Evolutionary conservation across 108 stramenopile genomes (phyloP), one percentile per base, ranked within the genome.

Genomic region (Nitzschia palea): DNA sequence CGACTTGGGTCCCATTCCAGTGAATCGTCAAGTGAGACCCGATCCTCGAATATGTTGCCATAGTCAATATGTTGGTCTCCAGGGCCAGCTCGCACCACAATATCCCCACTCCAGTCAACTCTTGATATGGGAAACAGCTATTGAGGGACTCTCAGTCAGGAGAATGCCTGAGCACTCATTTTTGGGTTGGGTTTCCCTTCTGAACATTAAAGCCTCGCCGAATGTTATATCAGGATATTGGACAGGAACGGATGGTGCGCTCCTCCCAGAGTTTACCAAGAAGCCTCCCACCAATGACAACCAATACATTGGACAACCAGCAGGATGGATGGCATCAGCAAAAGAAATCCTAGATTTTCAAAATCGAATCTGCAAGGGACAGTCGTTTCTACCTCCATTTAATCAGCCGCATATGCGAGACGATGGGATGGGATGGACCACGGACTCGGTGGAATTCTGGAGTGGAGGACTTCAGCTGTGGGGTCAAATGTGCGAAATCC

Each of bases 311-410:
- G 85, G 78, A 40, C 86, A 90, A 43, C 80, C 83, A 47, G 92
- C 84, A 22, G 92, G 92, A 2, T 93, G 87, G 87, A 90, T 93
- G 87, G 89, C 86, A 33, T 86, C 84, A 17, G 63, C 87, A n/a
- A 71, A 76, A 10, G 80, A 86, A 48, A 35, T 86, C 12, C 71
- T 74, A 73, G 67, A 80, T 51, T 79, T 81, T 65, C 86, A 90
- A 62, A 81, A 84, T 20, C 79, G 89, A 22, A 71, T 83, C n/a
- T 94, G 92, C 55, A 82, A 80, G 22, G 89, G 89, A n/a, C 82
- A 86, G 10, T 84, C 84, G 14, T 94, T 94, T 62, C 69, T 94
- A 9, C 92, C 92, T 26, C 92, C 89, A 3, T 94, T 84, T 68
- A 85, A 94, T 58, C 66, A 76, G 6, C 72, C 76, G 0, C 76